phyloP scores from a whole-genome alignment of 2,329 filamentous ascomycete genomes.

The Neonectria punicea region DNA sequence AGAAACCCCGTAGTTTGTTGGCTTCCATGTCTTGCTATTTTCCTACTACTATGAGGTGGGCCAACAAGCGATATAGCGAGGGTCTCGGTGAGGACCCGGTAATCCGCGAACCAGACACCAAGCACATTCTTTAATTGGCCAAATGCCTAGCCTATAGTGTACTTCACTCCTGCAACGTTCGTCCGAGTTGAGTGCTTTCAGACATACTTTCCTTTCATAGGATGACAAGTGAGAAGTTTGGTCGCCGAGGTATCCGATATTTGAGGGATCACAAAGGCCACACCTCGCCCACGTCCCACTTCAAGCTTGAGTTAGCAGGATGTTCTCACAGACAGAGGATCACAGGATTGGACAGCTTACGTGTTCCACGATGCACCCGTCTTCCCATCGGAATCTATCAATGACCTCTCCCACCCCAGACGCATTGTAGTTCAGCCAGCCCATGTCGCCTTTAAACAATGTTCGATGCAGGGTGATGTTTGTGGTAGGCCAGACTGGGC shows the following conservation, averaged over 20 bases:
- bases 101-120: too few species aligned
- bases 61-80: too few species aligned
- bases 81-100: too few species aligned
- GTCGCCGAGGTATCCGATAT: not conserved
- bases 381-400: slow-evolving; percentile 32
- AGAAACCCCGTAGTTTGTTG: too few species aligned
- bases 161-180: not conserved
- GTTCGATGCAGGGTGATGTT: slow-evolving; percentile 18
- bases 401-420: slow-evolving; percentile 23
- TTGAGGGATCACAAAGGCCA: not conserved
- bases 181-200: not conserved
- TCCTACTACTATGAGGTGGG: too few species aligned
- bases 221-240: not conserved
- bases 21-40: too few species aligned
- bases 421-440: slow-evolving; percentile 32
- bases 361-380: slow-evolving; percentile 33
- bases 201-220: not conserved
- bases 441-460: slow-evolving; percentile 18
- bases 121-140: too few species aligned
- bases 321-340: not conserved
- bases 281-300: not conserved
- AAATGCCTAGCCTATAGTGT: not conserved
- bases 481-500: not conserved
- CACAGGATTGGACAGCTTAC: slow-evolving; percentile 9
- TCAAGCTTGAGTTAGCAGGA: not conserved